Evolutionary conservation across 495 filamentous ascomycete genomes (phyloP), one percentile per base, ranked within the genome.

Genomic region (Xeromyces bisporus): DNA sequence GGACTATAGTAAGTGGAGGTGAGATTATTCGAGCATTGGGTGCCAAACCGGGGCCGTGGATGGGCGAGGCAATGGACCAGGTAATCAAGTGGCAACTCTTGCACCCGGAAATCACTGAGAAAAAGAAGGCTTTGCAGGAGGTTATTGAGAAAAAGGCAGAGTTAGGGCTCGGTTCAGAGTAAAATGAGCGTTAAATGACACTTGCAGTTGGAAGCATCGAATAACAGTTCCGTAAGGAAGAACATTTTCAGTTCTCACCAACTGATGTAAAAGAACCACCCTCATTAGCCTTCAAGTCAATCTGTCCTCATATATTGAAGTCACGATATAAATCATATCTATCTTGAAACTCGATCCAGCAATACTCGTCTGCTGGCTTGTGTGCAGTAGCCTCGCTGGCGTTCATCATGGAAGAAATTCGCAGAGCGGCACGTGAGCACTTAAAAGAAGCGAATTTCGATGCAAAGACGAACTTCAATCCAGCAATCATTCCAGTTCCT

Each of bases 41-140:
- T 0, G 60, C 58, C 2, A 66, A 63, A 38, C 69, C 72, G 2
- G 89, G 89, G 4, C 72, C 62, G 9, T 96, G 87, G 87, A 71
- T 84, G 64, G 66, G 67, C 35, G 55, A 57, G 33, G 84, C 82
- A 9, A 45, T 89, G 26, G 71, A 80, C 6, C 54, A 77, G 10
- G 71, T 74, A 17, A 64, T 89, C 48, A 69, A 71, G 34, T 94
- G 84, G 81, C 91, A 96, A 56, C 59, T 96, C 16, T 60, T 77
- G 18, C 70, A 94, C 47, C 82, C 85, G 2, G 68, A 67, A 2
- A 54, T 51, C 5, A 62, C 57, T 4, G 72, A 79, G 31, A 62
- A 73, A 11, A 47, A 62, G 5, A 66, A 60, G 13, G 81, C 65
- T 3, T 58, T 92, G 35, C 70, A 80, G 37, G 72, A 75, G 43